These are phyloP conservation scores for Linum tenue DNA, from an alignment of 345 rosid genomes.

Conservation along the genomic window DNA sequence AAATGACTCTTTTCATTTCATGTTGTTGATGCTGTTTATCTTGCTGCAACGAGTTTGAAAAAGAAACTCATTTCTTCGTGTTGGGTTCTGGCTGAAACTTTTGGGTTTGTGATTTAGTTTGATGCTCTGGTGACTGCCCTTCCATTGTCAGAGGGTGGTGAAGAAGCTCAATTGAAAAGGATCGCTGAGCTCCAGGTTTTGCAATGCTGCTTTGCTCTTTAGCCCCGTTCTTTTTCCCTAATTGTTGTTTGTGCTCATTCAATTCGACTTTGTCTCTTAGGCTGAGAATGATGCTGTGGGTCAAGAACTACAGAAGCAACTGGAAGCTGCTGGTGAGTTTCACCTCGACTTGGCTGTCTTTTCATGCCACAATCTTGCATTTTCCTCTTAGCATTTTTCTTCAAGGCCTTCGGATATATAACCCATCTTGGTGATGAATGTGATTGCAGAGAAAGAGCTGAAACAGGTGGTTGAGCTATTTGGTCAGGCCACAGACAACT, in stretches of 20 bases:
- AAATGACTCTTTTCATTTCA: neutral
- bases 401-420: neutral
- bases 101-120: slow-evolving; percentile 37
- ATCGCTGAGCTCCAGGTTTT: slow-evolving; percentile 68
- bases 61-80: too few relatives aligned
- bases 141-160: slow-evolving; percentile 82
- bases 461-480: slow-evolving; percentile 79
- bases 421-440: neutral
- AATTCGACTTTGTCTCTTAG: slow-evolving; percentile 24
- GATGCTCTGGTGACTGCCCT: slow-evolving; percentile 89
- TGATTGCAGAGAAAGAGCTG: slow-evolving; percentile 67
- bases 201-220: neutral
- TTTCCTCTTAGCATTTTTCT: neutral
- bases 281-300: slow-evolving; percentile 73
- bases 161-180: slow-evolving; percentile 80
- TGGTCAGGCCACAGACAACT: slow-evolving; percentile 71
- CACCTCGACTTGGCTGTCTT: neutral
- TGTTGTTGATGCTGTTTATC: neutral
- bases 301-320: slow-evolving; percentile 81
- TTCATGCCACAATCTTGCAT: neutral
- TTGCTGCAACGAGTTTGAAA: too few relatives aligned
- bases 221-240: neutral
- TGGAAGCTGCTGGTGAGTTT: slow-evolving; percentile 79
- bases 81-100: neutral
- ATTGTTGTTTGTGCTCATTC: neutral